Conservation (phyloP, 2,329 filamentous ascomycete species). For the Rhynchosporium graminicola region DNA sequence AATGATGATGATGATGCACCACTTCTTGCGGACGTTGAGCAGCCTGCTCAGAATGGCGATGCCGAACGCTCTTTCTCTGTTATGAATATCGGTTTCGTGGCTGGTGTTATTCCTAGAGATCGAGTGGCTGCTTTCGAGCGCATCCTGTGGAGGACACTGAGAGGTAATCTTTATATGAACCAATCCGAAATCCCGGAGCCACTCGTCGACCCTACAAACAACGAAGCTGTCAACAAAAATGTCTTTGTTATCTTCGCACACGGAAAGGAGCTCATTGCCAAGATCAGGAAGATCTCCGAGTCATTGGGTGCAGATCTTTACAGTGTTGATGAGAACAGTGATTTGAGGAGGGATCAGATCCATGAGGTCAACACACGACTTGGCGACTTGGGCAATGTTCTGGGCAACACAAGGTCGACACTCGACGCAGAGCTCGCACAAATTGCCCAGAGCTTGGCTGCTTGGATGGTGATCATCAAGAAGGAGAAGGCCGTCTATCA, state of each 20-base stretch:
- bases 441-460: slow-evolving; percentile 87
- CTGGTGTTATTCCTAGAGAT: slow-evolving; percentile 91
- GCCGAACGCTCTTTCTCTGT: slow-evolving; percentile 88
- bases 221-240: slow-evolving; percentile 93
- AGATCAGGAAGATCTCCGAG: slow-evolving; percentile 99
- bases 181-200: slow-evolving; percentile 96
- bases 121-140: slow-evolving; percentile 94
- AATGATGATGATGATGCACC: slow-evolving; percentile 86
- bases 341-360: slow-evolving; percentile 91
- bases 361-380: slow-evolving; percentile 95
- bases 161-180: slow-evolving; percentile 99
- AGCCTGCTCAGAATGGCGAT: slow-evolving; percentile 66
- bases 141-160: slow-evolving; percentile 94
- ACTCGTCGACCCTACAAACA: slow-evolving; percentile 87
- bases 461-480: slow-evolving; percentile 96
- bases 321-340: slow-evolving; percentile 95
- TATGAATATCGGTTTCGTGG: slow-evolving; percentile 98
- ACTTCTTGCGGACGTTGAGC: slow-evolving; percentile 88
- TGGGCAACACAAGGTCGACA: slow-evolving; percentile 92
- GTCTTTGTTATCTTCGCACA: slow-evolving; percentile 99
- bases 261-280: slow-evolving; percentile 95
- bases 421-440: slow-evolving; percentile 90
- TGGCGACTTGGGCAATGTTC: slow-evolving; percentile 85
- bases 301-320: slow-evolving; percentile 95
- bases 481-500: slow-evolving; percentile 99